Evolutionary conservation across 495 filamentous ascomycete species (phyloP).

Genomic region (Talaromyces stipitatus): DNA sequence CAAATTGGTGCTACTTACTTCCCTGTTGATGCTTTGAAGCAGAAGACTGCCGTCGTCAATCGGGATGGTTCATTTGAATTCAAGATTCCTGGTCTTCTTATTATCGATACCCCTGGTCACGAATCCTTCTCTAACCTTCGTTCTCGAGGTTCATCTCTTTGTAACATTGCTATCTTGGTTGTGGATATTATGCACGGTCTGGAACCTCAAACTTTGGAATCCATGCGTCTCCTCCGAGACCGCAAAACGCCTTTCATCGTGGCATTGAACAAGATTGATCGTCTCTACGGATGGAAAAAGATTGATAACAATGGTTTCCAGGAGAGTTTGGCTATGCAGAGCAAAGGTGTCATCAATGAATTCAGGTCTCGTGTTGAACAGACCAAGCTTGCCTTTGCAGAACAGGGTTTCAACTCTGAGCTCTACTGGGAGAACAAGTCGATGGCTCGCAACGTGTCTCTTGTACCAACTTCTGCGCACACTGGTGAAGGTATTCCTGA

Average conservation of each 20-base stretch:
- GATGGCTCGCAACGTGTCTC: constrained; percentile 83
- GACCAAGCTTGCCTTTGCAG: constrained; percentile 88
- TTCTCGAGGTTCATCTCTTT: constrained; percentile 91
- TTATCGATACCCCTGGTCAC: constrained; percentile 99
- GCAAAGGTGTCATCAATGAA: constrained; percentile 88
- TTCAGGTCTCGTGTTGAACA: constrained; percentile 85
- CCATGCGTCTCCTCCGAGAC: constrained; percentile 88
- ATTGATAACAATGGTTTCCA: constrained; percentile 98
- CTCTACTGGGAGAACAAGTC: constrained; percentile 97
- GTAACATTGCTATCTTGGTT: constrained; percentile 98
- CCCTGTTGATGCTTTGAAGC: constrained; percentile 84
- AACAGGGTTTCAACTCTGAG: constrained; percentile 97
- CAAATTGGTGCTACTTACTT: constrained; percentile 99
- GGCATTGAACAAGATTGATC: constrained; percentile 99
- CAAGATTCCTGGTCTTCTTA: constrained; percentile 93
- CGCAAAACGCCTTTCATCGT: constrained; percentile 98
- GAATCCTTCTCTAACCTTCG: constrained; percentile 99
- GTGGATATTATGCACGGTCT: constrained; percentile 99
- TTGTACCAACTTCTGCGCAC: constrained; percentile 94
- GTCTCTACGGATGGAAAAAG: constrained; percentile 96
- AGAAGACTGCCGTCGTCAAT: constrained; percentile 93
- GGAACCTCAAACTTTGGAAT: constrained; percentile 96
- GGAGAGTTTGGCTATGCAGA: constrained; percentile 82
- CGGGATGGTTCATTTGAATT: constrained; percentile 84
- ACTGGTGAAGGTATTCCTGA: constrained; percentile 98